A percentile compares a stretch with the other conserved stretches of the same genome.
These are phyloP conservation scores for Lentinula lateritia DNA, from an alignment of 768 basidiomycete genomes.

Conservation along the genomic window DNA sequence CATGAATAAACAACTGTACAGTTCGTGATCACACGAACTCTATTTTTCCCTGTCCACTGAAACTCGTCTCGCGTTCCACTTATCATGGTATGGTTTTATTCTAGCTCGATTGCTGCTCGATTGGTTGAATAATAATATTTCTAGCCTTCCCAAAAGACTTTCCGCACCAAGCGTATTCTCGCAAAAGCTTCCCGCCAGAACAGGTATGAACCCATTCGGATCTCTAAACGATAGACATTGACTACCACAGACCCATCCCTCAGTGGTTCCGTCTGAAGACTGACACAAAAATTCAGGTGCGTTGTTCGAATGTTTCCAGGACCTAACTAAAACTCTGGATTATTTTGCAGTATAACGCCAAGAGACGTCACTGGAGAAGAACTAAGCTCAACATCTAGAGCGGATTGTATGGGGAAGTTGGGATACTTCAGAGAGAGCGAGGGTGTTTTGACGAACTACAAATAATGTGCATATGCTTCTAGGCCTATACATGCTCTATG, in stretches of 20 bases:
- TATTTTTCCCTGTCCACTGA: constrained; percentile 21
- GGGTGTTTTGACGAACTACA: background rate
- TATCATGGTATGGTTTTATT: constrained; percentile 31
- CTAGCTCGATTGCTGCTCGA: background rate
- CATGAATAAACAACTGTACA: constrained; percentile 35
- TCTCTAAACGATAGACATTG: background rate
- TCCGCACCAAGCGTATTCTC: constrained; percentile 94
- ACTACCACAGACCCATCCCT: constrained; percentile 74
- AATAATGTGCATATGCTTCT: background rate
- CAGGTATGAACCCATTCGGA: constrained; percentile 48
- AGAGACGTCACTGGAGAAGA: constrained; percentile 98
- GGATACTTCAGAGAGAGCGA: background rate
- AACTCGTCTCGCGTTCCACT: constrained; percentile 28
- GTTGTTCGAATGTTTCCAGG: constrained; percentile 14
- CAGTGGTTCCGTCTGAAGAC: constrained; percentile 99
- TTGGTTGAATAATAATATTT: constrained; percentile 1
- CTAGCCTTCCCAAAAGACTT: constrained; percentile 99
- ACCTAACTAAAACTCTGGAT: background rate
- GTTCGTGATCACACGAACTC: constrained; percentile 24
- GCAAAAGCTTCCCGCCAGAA: constrained; percentile 96
- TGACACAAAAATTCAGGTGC: constrained; percentile 90
- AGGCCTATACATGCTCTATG: background rate
- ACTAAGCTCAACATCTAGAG: constrained; percentile 95
- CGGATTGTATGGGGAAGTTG: background rate
- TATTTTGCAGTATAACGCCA: constrained; percentile 73